Base-by-base conservation (phyloP, 768 basidiomycete genomes). In the Fomitopsis serialis region DNA sequence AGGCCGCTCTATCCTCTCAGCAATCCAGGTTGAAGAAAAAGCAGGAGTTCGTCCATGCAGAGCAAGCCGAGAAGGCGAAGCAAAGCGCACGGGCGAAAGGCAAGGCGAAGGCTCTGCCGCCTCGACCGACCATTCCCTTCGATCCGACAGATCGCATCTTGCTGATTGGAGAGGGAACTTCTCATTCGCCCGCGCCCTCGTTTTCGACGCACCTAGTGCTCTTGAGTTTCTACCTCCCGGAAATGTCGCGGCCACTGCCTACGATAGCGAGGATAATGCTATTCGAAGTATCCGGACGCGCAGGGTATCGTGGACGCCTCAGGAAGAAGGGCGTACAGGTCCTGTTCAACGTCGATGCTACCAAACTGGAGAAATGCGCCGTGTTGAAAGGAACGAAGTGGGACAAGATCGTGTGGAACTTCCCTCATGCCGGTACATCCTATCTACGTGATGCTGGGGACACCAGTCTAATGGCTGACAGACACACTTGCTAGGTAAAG, bases 81-180 rank as follows among this genome's bases (percentile, higher is more conserved):
- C 51, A 34, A 34, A 35, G 23, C 45, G 53, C 60, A 36, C 37
- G 37, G 4, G 59, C 71, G 48, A 74, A 82, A 65, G 69, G 68
- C 27, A 77, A 74, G 63, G 70, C 63, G 22, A 74, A 70, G 56
- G 63, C 58, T 7, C 53, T 53, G 29, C 61, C 63, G 36, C 71
- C 60, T 34, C 71, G 64, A n/a, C 71, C 74, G 1, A 87, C 79
- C 0, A 74, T 88, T 9, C 89, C 89, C 0, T 90, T 89, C 68
- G 67, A 65, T 13, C 63, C 79, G 0, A 82, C 79, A 8, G 85
- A 91, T 63, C 79, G 66, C 45, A 85, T 92, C 32, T 74, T 91
- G 21, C 77, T 96, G 27, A 72, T 98, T 49, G 96, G 95, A 9
- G 96, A 98, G 74, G 96, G 11, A 92, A 98, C 67, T 98, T 98